Evolutionary conservation across 176 grass and related monocot genomes (phyloP).

Genomic region (Phoenix roebelenii): DNA sequence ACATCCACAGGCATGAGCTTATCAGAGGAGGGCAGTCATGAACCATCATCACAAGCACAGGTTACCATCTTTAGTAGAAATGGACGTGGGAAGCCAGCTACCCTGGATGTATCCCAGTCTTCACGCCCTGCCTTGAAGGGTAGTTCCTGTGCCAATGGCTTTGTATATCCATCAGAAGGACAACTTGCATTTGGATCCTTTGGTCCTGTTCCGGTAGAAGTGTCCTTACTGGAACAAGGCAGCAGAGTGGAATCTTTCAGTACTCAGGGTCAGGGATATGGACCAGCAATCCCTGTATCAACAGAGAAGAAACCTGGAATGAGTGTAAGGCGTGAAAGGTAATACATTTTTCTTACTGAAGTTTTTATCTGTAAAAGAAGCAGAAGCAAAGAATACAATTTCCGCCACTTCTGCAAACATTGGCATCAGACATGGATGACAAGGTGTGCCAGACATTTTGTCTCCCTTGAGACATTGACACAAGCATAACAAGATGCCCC

Average conservation of each 20-base stretch:
- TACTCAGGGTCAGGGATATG: slow-evolving; percentile 18
- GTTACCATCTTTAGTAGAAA: slow-evolving; percentile 20
- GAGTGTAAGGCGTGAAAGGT: slow-evolving; percentile 30
- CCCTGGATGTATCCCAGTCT: slow-evolving; percentile 18
- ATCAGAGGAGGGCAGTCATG: slow-evolving; percentile 31
- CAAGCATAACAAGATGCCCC: no score
- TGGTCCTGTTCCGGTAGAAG: slow-evolving; percentile 27
- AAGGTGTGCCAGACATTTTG: no score
- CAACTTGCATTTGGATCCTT: slow-evolving; percentile 46
- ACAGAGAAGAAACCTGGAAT: slow-evolving; percentile 16
- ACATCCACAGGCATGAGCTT: slow-evolving; percentile 23
- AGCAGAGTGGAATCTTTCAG: slow-evolving; percentile 22
- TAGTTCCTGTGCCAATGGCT: slow-evolving; percentile 32
- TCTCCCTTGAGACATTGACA: no score
- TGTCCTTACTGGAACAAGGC: slow-evolving; percentile 22
- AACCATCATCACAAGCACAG: slow-evolving; percentile 21
- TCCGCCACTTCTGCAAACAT: slow-evolving; percentile 2
- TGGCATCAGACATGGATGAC: slow-evolving; percentile 2
- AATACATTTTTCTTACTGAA: slow-evolving; percentile 9
- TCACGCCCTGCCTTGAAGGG: slow-evolving; percentile 24
- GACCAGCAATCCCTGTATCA: slow-evolving; percentile 10
- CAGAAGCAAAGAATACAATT: slow-evolving; percentile 13
- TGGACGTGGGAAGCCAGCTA: slow-evolving; percentile 32
- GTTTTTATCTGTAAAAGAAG: slow-evolving; percentile 6
- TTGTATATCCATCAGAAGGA: slow-evolving; percentile 23